Evolutionary conservation across 2,329 filamentous ascomycete genomes (phyloP), one percentile per base, ranked within the genome.

Genomic region (Cercospora brassicicola): DNA sequence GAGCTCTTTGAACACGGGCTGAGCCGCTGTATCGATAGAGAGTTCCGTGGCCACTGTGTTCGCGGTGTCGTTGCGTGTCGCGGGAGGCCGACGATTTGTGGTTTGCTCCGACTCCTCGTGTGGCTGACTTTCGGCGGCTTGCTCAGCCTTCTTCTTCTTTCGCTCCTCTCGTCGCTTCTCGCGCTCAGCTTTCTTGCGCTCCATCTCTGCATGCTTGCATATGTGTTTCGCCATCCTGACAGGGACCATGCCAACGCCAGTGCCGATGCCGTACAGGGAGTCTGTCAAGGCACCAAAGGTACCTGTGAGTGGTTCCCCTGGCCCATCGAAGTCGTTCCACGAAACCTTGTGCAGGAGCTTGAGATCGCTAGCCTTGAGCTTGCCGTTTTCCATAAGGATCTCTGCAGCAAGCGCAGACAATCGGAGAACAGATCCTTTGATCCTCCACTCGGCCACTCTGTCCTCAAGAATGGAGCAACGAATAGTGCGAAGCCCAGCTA

Each of bases 301-400:
- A 2, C 90, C 90, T 0, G 89, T 91, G 11, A 93, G 81, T 0
- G 90, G 90, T 75, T 92, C 90, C 0, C 90, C 90, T 0, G 90
- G 90, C 0, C 91, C 91, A 71, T 91, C 89, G 73, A 92, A 92
- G 73, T 92, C 90, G 72, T 91, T 91, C 89, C 90, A 93, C 73
- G 85, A 87, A 20, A 70, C 67, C 73, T 91, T 89, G 8, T 90
- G 83, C 8, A 91, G 74, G 0, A 92, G 82, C 11, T 86, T 84
- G 57, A 93, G 78, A 67, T 88, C 86, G 65, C 85, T 86, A 86
- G 89, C 91, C 26, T 84, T 83, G 23, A 91, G 75, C 69, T 86
- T 84, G n/a, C 87, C 88, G 69, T 83, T 84, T 36, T 86, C 83
- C 3, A 90, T 86, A 1, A 91, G 79, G 1, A 91, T 80, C 28